Evolutionary conservation across 1,284 basidiomycete genomes (phyloP).

Genomic region (Cryptococcus amylolentus): DNA sequence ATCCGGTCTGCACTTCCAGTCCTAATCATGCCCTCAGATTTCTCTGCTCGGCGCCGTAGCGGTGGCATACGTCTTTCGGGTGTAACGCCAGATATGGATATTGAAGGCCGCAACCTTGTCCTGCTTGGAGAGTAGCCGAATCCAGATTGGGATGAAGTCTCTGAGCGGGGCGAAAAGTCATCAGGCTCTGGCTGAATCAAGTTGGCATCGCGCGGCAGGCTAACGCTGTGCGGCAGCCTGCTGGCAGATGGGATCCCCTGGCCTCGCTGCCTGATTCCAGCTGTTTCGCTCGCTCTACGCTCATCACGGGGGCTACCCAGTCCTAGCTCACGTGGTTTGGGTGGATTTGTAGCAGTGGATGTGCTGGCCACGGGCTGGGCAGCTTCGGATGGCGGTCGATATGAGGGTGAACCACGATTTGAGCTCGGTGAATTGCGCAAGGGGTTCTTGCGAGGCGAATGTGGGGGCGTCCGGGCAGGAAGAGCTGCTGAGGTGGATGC

Average conservation of each 20-base stretch:
- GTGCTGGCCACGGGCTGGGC: background rate
- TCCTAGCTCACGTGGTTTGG: background rate
- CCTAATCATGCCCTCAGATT: background rate
- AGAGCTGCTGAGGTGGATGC: background rate
- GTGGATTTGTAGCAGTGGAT: background rate
- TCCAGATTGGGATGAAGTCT: background rate
- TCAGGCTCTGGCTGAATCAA: background rate
- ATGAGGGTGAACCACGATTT: background rate
- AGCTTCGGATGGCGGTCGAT: background rate
- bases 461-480: background rate
- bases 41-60: conserved; percentile 8
- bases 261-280: background rate
- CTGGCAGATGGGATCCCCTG: background rate
- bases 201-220: background rate
- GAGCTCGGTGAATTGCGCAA: background rate
- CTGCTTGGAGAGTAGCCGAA: background rate
- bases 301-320: background rate
- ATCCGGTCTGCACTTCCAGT: background rate
- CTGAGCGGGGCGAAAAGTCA: background rate
- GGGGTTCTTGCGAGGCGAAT: background rate
- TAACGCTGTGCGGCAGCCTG: conserved; percentile 1
- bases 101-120: background rate
- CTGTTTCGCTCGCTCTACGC: background rate
- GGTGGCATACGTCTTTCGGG: conserved; percentile 7
- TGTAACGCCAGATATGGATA: conserved; percentile 13